Evolutionary conservation across 1,284 basidiomycete genomes (phyloP).

Genomic region (Apiotrichum mycotoxinovorans): DNA sequence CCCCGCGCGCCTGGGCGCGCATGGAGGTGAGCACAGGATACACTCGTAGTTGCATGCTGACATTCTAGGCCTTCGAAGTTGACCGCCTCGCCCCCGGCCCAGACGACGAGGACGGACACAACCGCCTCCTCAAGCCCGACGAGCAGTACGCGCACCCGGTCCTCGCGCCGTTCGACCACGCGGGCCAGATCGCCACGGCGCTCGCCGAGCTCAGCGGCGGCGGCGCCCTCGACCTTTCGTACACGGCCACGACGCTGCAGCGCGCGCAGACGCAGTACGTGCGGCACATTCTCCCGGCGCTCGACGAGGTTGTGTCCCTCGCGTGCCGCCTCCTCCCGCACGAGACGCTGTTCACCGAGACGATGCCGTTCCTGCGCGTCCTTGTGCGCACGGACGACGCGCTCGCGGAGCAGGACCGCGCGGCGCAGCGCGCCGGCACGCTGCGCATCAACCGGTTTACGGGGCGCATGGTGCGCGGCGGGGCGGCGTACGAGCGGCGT

Average conservation of each 20-base stretch:
- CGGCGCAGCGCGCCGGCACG: constrained; percentile 29
- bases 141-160: constrained; percentile 22
- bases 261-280: constrained; percentile 29
- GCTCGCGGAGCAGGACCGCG: constrained; percentile 36
- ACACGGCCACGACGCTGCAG: background rate
- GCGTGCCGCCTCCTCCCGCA: constrained; percentile 51
- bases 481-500: constrained; percentile 20
- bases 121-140: constrained; percentile 53
- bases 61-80: constrained; percentile 47
- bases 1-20: constrained; percentile 46
- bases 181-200: constrained; percentile 31
- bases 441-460: constrained; percentile 39
- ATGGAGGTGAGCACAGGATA: constrained; percentile 52
- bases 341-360: constrained; percentile 60
- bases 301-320: constrained; percentile 51
- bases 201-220: constrained; percentile 28
- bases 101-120: constrained; percentile 63
- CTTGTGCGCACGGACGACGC: constrained; percentile 69
- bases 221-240: constrained; percentile 19
- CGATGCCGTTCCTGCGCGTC: constrained; percentile 64
- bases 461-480: constrained; percentile 35
- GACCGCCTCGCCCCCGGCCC: constrained; percentile 46
- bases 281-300: constrained; percentile 49
- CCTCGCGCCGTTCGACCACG: constrained; percentile 19
- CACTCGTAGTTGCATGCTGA: background rate